A percentile compares a stretch with the other conserved stretches of the same genome.
These are phyloP conservation scores for Avena sativa DNA, from an alignment of 176 grass and related monocot species.

Conservation along the genomic window DNA sequence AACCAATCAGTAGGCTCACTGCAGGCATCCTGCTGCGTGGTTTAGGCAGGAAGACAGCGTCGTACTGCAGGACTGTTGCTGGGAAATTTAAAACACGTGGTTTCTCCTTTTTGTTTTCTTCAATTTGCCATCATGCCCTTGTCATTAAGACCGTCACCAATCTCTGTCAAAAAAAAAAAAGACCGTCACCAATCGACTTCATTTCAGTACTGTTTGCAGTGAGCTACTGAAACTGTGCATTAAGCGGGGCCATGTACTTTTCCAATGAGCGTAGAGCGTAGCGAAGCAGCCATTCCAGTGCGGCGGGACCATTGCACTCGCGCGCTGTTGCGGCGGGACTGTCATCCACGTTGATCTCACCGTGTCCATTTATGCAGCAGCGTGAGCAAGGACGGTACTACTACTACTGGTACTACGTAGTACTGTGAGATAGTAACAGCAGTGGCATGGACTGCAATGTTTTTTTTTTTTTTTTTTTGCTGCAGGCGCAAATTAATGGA, in stretches of 20 bases:
- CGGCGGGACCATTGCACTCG: background rate
- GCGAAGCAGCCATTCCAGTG: too few relatives aligned
- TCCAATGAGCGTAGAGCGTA: background rate
- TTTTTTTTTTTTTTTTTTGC: background rate
- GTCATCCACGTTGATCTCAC: constrained; percentile 18
- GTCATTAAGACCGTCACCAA: background rate
- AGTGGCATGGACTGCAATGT: background rate
- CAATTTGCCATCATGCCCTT: background rate
- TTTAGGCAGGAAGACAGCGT: too few relatives aligned
- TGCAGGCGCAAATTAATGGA: too few relatives aligned
- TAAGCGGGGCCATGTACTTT: background rate
- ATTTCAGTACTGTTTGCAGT: background rate
- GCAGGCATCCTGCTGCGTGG: too few relatives aligned
- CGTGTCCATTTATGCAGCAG: constrained; percentile 4
- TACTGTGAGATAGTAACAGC: background rate
- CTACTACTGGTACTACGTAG: too few relatives aligned
- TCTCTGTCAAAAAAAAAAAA: background rate
- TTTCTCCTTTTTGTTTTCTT: background rate
- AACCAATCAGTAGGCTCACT: too few relatives aligned
- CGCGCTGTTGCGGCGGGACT: background rate
- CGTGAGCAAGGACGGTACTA: too few relatives aligned
- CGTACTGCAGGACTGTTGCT: too few relatives aligned
- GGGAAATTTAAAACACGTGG: too few relatives aligned
- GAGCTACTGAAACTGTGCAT: background rate
- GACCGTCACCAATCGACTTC: background rate